Evolutionary conservation across 2,329 filamentous ascomycete species (phyloP).

Genomic region (Exophiala spinifera): DNA sequence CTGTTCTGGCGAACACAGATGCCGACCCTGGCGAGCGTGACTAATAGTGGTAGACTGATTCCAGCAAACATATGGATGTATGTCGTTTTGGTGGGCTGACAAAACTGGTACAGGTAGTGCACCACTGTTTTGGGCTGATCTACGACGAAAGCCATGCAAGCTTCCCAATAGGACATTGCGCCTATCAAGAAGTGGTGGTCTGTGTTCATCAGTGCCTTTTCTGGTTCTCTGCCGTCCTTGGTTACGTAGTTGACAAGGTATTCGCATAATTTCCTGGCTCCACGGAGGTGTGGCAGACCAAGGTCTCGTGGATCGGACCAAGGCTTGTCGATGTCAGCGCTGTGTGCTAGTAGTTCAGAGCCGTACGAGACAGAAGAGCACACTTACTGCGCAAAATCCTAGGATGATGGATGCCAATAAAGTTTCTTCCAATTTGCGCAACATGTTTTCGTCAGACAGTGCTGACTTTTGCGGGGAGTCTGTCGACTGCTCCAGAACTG

Average conservation of each 20-base stretch:
- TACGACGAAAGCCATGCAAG: constrained; percentile 18
- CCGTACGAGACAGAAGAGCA: neutral
- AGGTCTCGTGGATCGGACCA: constrained; percentile 19
- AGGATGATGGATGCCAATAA: constrained; percentile 17
- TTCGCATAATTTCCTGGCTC: constrained; percentile 16
- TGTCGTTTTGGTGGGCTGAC: constrained; percentile 10
- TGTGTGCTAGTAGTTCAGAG: neutral
- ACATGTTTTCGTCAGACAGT: constrained; percentile 11
- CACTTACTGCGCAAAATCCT: constrained; percentile 16
- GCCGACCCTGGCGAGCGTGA: constrained; percentile 14
- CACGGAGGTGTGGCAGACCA: constrained; percentile 15
- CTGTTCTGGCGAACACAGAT: constrained; percentile 18
- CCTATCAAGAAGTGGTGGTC: constrained; percentile 18
- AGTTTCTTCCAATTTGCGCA: constrained; percentile 16
- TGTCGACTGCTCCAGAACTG: constrained; percentile 9
- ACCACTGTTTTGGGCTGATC: constrained; percentile 15
- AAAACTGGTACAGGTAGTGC: constrained; percentile 13
- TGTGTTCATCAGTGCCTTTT: constrained; percentile 14
- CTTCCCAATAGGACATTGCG: constrained; percentile 18
- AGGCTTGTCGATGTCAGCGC: constrained; percentile 11
- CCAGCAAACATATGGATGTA: constrained; percentile 19
- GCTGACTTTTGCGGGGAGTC: constrained; percentile 10
- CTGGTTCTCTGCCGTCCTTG: constrained; percentile 11
- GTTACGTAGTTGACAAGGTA: constrained; percentile 15
- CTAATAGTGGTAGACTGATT: constrained; percentile 16